Evolutionary conservation across 1,284 basidiomycete species (phyloP).

Genomic region (Trichosporon faecale): DNA sequence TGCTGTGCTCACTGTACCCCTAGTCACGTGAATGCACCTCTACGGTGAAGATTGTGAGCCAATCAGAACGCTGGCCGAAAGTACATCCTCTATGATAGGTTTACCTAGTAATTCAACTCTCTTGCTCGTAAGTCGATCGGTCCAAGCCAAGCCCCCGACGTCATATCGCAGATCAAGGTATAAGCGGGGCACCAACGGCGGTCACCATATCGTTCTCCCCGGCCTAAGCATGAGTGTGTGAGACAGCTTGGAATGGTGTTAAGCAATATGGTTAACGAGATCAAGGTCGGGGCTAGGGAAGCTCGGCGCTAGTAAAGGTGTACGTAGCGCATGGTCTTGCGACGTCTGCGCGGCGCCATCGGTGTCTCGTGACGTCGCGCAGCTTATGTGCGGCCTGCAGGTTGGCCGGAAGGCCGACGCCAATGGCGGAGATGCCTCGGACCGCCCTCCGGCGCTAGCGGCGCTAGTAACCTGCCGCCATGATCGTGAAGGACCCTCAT

Average conservation of each 20-base stretch:
- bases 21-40: too few relatives aligned
- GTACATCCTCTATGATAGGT: too few relatives aligned
- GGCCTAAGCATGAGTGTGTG: not conserved
- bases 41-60: too few relatives aligned
- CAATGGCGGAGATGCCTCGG: not conserved
- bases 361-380: too few relatives aligned
- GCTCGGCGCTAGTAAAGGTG: not conserved
- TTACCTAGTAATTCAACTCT: not conserved
- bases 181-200: not conserved
- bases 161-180: not conserved
- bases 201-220: not conserved
- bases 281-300: not conserved
- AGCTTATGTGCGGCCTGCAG: not conserved
- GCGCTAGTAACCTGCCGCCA: too few relatives aligned
- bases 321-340: not conserved
- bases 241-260: not conserved
- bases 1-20: too few relatives aligned
- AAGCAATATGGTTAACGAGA: not conserved
- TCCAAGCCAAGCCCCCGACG: not conserved
- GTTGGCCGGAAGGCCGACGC: not conserved
- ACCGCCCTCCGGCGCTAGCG: too few relatives aligned
- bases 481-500: not conserved
- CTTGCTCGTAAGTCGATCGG: not conserved
- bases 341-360: not conserved
- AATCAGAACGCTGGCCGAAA: too few relatives aligned